A percentile compares a stretch with the other conserved stretches of the same genome.
These are phyloP conservation scores for Achlya hypogyna DNA, from an alignment of 352 stramenopile genomes.

Conservation along the genomic window DNA sequence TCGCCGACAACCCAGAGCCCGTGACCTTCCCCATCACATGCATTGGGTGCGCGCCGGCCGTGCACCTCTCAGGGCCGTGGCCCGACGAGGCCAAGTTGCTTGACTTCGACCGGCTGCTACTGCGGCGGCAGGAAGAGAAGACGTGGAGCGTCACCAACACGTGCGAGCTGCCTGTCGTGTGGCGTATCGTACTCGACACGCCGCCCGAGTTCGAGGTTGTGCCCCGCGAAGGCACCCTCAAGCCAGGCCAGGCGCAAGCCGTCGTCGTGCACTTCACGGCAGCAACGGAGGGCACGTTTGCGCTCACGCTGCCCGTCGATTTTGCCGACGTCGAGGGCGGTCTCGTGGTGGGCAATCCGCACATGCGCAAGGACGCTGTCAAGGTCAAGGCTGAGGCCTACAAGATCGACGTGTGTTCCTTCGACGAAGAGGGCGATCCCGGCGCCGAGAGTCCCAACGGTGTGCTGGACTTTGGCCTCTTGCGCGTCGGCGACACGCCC, in stretches of 20 bases:
- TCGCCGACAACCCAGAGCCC: slow-evolving; percentile 87
- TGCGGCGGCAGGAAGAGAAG: slow-evolving; percentile 80
- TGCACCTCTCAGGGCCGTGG: slow-evolving; percentile 82
- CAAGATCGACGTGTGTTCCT: slow-evolving; percentile 84
- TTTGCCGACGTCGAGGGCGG: slow-evolving; percentile 79
- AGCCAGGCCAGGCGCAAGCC: slow-evolving; percentile 47
- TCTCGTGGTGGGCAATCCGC: slow-evolving; percentile 16
- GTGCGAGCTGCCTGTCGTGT: slow-evolving; percentile 62
- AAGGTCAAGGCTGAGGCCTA: slow-evolving; percentile 80
- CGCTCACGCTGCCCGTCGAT: slow-evolving; percentile 48
- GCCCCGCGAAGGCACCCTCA: slow-evolving; percentile 63
- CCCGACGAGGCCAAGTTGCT: slow-evolving; percentile 43
- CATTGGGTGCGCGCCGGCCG: slow-evolving; percentile 64
- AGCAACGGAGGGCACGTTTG: slow-evolving; percentile 53
- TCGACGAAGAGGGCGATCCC: slow-evolving; percentile 38
- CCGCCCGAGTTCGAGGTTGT: slow-evolving; percentile 61
- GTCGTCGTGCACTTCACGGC: slow-evolving; percentile 70
- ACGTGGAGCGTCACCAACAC: slow-evolving; percentile 83
- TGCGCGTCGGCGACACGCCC: slow-evolving; percentile 86
- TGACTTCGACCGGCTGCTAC: slow-evolving; percentile 89
- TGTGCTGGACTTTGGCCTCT: slow-evolving; percentile 85
- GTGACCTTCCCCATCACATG: slow-evolving; percentile 82
- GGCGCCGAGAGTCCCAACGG: slow-evolving; percentile 35
- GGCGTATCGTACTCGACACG: slow-evolving; percentile 36
- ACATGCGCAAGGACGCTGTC: slow-evolving; percentile 30